These are phyloP conservation scores for Thalassiosira ordinaria DNA, from an alignment of 352 stramenopile species.

Conservation along the genomic window DNA sequence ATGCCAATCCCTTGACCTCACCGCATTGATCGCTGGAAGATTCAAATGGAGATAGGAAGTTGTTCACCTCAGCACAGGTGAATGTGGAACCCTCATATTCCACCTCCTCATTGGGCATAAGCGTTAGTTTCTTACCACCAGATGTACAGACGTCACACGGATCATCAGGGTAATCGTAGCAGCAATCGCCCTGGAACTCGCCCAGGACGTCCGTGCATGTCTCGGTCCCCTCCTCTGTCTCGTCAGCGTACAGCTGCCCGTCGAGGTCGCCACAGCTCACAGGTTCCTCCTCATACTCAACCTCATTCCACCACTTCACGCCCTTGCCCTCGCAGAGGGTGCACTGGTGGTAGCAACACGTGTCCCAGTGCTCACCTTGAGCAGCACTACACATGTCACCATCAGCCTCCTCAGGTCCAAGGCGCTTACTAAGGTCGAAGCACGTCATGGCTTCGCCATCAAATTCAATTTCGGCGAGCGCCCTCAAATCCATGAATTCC, in stretches of 20 bases:
- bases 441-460: slow-evolving; percentile 57
- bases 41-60: slow-evolving; percentile 66
- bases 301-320: slow-evolving; percentile 65
- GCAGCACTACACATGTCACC: slow-evolving; percentile 44
- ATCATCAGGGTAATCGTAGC: slow-evolving; percentile 57
- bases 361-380: slow-evolving; percentile 55
- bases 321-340: slow-evolving; percentile 61
- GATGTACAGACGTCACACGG: slow-evolving; percentile 60
- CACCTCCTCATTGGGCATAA: slow-evolving; percentile 61
- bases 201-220: slow-evolving; percentile 46
- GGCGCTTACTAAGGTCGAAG: slow-evolving; percentile 53
- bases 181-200: slow-evolving; percentile 46
- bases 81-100: slow-evolving; percentile 58
- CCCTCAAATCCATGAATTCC: slow-evolving; percentile 62
- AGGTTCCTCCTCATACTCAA: slow-evolving; percentile 53
- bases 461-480: slow-evolving; percentile 49
- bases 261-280: slow-evolving; percentile 64
- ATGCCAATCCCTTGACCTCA: slow-evolving; percentile 36
- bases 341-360: slow-evolving; percentile 64
- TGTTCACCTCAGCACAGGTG: slow-evolving; percentile 66
- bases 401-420: slow-evolving; percentile 55
- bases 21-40: slow-evolving; percentile 47
- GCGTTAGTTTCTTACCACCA: slow-evolving; percentile 47
- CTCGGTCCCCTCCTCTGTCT: slow-evolving; percentile 43
- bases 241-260: slow-evolving; percentile 50